Percentiles rank a stretch among this genome's conserved stretches.
phyloP scores from a whole-genome alignment of 2,329 filamentous ascomycete species.

The Piedraia hortae region DNA sequence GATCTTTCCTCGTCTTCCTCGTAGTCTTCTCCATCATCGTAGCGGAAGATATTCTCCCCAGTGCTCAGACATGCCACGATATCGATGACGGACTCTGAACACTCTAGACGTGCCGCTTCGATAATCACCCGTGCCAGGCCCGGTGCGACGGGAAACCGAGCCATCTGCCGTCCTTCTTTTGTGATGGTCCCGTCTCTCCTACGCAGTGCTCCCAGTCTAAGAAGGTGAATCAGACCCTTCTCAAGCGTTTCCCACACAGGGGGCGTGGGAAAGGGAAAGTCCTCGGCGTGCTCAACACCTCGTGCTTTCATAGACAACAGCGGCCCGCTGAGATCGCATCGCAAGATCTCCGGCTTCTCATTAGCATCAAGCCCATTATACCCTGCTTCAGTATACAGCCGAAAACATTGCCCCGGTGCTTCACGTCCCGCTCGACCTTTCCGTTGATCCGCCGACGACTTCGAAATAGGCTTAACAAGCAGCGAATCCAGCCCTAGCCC shows the following conservation, averaged over 20 bases:
- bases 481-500: slow-evolving; percentile 72
- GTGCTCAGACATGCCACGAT: slow-evolving; percentile 42
- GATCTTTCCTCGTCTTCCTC: slow-evolving; percentile 32
- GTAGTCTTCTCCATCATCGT: slow-evolving; percentile 29
- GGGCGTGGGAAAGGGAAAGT: slow-evolving; percentile 62
- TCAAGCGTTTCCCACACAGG: slow-evolving; percentile 54
- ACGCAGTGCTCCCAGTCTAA: slow-evolving; percentile 48
- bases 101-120: slow-evolving; percentile 44
- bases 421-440: slow-evolving; percentile 84
- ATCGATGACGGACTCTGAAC: slow-evolving; percentile 60
- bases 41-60: slow-evolving; percentile 35
- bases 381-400: slow-evolving; percentile 59
- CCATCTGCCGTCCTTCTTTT: slow-evolving; percentile 44
- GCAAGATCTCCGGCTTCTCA: slow-evolving; percentile 66
- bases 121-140: slow-evolving; percentile 59
- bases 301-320: slow-evolving; percentile 83
- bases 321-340: slow-evolving; percentile 66
- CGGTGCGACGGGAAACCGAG: slow-evolving; percentile 57
- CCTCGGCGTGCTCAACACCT: slow-evolving; percentile 52
- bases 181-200: slow-evolving; percentile 43
- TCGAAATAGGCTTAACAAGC: slow-evolving; percentile 69
- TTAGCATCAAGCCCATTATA: slow-evolving; percentile 43
- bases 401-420: slow-evolving; percentile 64
- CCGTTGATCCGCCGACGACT: slow-evolving; percentile 76
- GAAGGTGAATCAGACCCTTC: slow-evolving; percentile 55